A percentile compares a stretch with the other conserved stretches of the same genome.
These are phyloP conservation scores for Camellia lanceoleosa DNA, from an alignment of 148 eudicot genomes.

Conservation along the genomic window DNA sequence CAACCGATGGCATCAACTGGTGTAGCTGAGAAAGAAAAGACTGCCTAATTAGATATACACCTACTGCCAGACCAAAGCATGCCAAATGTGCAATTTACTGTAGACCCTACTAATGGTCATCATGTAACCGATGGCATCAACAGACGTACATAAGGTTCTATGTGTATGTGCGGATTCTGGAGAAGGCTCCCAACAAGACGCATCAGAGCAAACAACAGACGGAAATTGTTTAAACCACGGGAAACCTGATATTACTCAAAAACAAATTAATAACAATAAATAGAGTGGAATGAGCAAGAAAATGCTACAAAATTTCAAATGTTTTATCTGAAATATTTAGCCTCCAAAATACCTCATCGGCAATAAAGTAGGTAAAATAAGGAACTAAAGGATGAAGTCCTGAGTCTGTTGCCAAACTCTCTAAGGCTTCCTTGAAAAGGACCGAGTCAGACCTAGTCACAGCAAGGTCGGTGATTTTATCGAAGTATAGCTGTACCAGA, in stretches of 20 bases:
- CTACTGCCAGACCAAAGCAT: neutral
- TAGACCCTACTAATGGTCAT: neutral
- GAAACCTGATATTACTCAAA: slow-evolving; percentile 46
- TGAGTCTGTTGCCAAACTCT: slow-evolving; percentile 76
- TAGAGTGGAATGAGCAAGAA: neutral
- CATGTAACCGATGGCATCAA: neutral
- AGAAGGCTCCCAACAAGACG: slow-evolving; percentile 69
- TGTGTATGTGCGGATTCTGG: slow-evolving; percentile 68
- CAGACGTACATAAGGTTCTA: slow-evolving; percentile 68
- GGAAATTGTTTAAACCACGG: slow-evolving; percentile 62
- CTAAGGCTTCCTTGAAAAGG: slow-evolving; percentile 69
- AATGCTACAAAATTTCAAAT: neutral
- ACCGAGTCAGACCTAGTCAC: slow-evolving; percentile 50
- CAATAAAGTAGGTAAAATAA: slow-evolving; percentile 66
- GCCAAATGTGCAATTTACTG: neutral
- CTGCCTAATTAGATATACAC: neutral
- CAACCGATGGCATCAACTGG: slow-evolving; percentile 77
- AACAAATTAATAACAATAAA: neutral
- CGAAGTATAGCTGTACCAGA: slow-evolving; percentile 59
- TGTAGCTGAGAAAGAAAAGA: slow-evolving; percentile 47
- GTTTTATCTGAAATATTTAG: neutral
- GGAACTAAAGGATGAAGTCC: slow-evolving; percentile 79
- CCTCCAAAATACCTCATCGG: slow-evolving; percentile 52
- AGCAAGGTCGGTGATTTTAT: slow-evolving; percentile 65
- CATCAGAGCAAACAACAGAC: slow-evolving; percentile 71